Evolutionary conservation across 768 basidiomycete genomes (phyloP).

Genomic region (Lentinula lateritia): DNA sequence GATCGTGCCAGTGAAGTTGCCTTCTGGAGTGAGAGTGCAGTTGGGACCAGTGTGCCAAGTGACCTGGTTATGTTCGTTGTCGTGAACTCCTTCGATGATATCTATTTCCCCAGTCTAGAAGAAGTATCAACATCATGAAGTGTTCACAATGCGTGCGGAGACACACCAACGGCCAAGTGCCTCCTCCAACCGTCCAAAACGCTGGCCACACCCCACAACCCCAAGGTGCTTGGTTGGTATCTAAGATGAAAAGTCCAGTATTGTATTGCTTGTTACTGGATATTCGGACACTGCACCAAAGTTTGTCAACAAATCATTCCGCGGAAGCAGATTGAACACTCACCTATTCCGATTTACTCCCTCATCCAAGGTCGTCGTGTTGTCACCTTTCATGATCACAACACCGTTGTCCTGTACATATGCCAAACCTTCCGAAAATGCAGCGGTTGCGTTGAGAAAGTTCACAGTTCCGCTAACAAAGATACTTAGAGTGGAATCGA

Average conservation of each 20-base stretch:
- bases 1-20: slow-evolving; percentile 58
- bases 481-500: slow-evolving; percentile 10
- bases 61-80: slow-evolving; percentile 80
- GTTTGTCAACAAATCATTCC: neutral
- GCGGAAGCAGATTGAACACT: neutral
- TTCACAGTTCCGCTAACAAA: slow-evolving; percentile 64
- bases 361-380: slow-evolving; percentile 47
- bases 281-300: slow-evolving; percentile 61
- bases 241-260: slow-evolving; percentile 79
- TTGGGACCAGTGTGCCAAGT: slow-evolving; percentile 73
- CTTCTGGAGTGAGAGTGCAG: slow-evolving; percentile 49
- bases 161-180: slow-evolving; percentile 61
- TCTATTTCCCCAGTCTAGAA: slow-evolving; percentile 73
- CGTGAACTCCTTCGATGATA: slow-evolving; percentile 81
- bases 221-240: slow-evolving; percentile 80
- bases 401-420: slow-evolving; percentile 52
- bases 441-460: slow-evolving; percentile 52
- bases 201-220: slow-evolving; percentile 89
- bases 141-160: neutral
- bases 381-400: slow-evolving; percentile 75
- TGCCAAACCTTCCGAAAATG: slow-evolving; percentile 48
- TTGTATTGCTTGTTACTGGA: slow-evolving; percentile 59
- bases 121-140: slow-evolving; percentile 1
- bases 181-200: slow-evolving; percentile 65
- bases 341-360: slow-evolving; percentile 63